phyloP scores from a whole-genome alignment of 2,329 filamentous ascomycete species.

The Venturia pyrina region DNA sequence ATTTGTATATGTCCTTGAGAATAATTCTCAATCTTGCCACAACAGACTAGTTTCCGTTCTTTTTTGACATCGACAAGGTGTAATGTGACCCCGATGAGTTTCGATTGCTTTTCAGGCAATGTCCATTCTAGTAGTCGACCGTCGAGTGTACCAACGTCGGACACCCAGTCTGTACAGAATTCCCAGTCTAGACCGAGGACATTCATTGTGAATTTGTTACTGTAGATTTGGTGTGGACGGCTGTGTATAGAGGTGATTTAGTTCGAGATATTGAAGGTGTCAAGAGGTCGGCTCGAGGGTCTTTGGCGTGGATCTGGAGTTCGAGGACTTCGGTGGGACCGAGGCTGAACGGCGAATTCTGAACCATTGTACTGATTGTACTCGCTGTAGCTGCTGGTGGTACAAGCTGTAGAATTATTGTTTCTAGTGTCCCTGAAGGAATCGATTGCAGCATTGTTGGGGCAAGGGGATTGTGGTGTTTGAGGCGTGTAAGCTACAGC shows the following conservation, averaged over 20 bases:
- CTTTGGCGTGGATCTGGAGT: not conserved
- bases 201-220: not conserved
- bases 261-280: not conserved
- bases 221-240: not conserved
- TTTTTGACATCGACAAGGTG: not conserved
- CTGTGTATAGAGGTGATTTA: not conserved
- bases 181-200: not conserved
- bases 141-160: not conserved
- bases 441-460: not conserved
- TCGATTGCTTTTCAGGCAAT: not conserved
- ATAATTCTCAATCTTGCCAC: not conserved
- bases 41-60: not conserved
- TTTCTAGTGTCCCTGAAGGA: not conserved
- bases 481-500: not conserved
- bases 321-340: not conserved
- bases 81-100: not conserved
- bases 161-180: not conserved
- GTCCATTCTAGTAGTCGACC: not conserved
- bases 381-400: not conserved
- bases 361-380: not conserved
- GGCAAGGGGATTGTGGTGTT: not conserved
- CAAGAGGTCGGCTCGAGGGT: not conserved
- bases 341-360: not conserved
- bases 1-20: not conserved
- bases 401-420: not conserved